Evolutionary conservation across 1,284 basidiomycete genomes (phyloP).

Genomic region (Polyporus tsugae): DNA sequence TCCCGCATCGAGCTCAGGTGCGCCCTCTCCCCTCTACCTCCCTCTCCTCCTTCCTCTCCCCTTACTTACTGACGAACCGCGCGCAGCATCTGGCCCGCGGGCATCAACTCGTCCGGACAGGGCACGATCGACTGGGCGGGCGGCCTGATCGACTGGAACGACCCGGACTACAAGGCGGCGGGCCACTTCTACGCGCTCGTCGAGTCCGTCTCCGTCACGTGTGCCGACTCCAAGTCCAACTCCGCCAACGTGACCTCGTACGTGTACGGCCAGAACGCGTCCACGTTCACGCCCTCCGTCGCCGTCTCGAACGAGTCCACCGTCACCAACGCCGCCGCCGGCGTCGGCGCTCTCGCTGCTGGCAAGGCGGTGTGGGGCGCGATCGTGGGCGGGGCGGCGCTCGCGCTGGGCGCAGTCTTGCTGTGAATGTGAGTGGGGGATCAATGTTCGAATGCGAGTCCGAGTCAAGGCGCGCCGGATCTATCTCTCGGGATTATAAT

Average conservation of each 20-base stretch:
- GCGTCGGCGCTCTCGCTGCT: slow-evolving; percentile 17
- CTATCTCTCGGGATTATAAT: not conserved
- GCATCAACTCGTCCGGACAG: slow-evolving; percentile 61
- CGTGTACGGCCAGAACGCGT: slow-evolving; percentile 64
- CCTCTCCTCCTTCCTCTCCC: not conserved
- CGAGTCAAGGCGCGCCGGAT: not conserved
- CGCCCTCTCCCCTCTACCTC: slow-evolving; percentile 21
- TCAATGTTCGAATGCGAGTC: too few species aligned
- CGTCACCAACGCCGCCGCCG: slow-evolving; percentile 32
- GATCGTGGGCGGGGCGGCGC: slow-evolving; percentile 21
- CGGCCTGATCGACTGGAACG: slow-evolving; percentile 80
- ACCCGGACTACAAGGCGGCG: slow-evolving; percentile 75
- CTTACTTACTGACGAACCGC: slow-evolving; percentile 11
- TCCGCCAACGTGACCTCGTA: slow-evolving; percentile 63
- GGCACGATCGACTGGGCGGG: slow-evolving; percentile 84
- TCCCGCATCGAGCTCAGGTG: slow-evolving; percentile 81
- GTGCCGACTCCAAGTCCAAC: slow-evolving; percentile 56
- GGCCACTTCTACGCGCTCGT: slow-evolving; percentile 44
- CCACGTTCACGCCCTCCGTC: slow-evolving; percentile 58
- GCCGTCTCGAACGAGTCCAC: slow-evolving; percentile 63
- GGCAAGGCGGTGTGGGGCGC: slow-evolving; percentile 24
- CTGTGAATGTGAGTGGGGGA: slow-evolving; percentile 12
- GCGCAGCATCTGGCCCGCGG: slow-evolving; percentile 80
- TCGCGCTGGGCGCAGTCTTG: slow-evolving; percentile 32
- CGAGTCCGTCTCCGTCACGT: slow-evolving; percentile 59